Percentiles rank a stretch among this genome's conserved stretches.
phyloP scores from a whole-genome alignment of 2,329 filamentous ascomycete genomes.

The Amauroascus verrucosus region DNA sequence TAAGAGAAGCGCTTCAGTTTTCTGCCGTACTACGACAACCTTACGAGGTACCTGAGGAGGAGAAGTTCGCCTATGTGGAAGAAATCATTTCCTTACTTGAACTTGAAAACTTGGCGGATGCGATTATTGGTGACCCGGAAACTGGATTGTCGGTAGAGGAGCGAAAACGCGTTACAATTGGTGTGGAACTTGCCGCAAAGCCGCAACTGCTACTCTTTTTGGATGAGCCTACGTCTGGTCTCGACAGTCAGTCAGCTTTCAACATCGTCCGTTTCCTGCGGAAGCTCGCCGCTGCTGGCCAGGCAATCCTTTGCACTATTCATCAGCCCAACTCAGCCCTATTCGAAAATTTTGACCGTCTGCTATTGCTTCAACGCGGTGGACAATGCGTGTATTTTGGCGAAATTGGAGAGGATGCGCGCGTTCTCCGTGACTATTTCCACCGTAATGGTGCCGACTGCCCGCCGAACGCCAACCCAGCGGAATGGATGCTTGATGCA shows the following conservation, averaged over 20 bases:
- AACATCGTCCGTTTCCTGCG: constrained; percentile 79
- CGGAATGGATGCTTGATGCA: constrained; percentile 61
- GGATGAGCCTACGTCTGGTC: constrained; percentile 87
- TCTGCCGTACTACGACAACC: constrained; percentile 79
- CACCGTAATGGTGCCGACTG: constrained; percentile 54
- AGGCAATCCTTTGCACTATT: constrained; percentile 93
- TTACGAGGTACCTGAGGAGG: constrained; percentile 55
- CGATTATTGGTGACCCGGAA: constrained; percentile 79
- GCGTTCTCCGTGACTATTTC: constrained; percentile 53
- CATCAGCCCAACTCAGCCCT: constrained; percentile 95
- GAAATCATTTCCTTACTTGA: constrained; percentile 84
- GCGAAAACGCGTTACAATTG: constrained; percentile 76
- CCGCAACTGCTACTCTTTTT: constrained; percentile 82
- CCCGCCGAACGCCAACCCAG: constrained; percentile 55
- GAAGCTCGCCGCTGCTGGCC: constrained; percentile 78
- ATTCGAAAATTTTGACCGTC: constrained; percentile 69
- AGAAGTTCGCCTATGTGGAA: constrained; percentile 80
- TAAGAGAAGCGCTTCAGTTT: constrained; percentile 79
- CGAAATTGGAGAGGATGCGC: constrained; percentile 52
- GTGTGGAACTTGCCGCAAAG: constrained; percentile 90
- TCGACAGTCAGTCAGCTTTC: constrained; percentile 89
- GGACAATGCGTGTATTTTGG: constrained; percentile 62
- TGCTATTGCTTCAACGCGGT: constrained; percentile 54
- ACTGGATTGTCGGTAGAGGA: constrained; percentile 57
- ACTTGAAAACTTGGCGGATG: constrained; percentile 83